Percentiles rank a stretch among this genome's conserved stretches.
Evolutionary conservation across 805 yeast genomes (phyloP).

Genomic region (Monosporozyma aquatica): DNA sequence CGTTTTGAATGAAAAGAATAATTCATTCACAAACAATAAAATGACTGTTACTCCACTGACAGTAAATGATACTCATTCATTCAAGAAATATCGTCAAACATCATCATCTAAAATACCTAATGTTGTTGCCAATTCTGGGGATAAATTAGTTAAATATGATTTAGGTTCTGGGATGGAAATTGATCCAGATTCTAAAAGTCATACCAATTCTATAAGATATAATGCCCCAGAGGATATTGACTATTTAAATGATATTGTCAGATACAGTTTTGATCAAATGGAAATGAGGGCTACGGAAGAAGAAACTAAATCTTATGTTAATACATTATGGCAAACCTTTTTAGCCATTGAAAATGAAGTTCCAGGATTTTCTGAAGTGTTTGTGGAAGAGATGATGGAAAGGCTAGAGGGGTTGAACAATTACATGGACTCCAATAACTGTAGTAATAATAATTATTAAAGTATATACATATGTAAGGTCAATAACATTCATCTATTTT

Average conservation of each 20-base stretch:
- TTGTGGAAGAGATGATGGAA: constrained; percentile 51
- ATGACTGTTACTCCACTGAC: constrained; percentile 16
- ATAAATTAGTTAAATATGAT: constrained; percentile 8
- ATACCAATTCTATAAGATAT: not conserved
- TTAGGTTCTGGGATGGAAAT: constrained; percentile 18
- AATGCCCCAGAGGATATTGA: not conserved
- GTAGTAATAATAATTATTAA: not conserved
- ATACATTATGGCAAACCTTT: constrained; percentile 35
- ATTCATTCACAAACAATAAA: constrained; percentile 1
- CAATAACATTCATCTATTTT: too few species aligned
- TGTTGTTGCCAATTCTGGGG: too few species aligned
- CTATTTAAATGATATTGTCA: constrained; percentile 22
- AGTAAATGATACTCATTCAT: constrained; percentile 12
- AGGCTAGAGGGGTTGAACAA: constrained; percentile 25
- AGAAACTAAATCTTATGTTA: constrained; percentile 40
- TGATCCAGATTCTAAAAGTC: constrained; percentile 9
- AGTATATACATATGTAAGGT: too few species aligned
- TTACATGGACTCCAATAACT: too few species aligned
- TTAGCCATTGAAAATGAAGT: constrained; percentile 39
- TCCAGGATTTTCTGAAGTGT: constrained; percentile 59
- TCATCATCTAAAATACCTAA: not conserved
- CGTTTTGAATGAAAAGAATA: constrained; percentile 1
- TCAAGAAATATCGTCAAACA: constrained; percentile 10
- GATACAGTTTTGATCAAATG: constrained; percentile 36
- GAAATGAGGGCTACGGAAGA: constrained; percentile 43